These are phyloP conservation scores for Cryptosporidium felis DNA, from an alignment of 169 alveolate species.

Conservation along the genomic window DNA sequence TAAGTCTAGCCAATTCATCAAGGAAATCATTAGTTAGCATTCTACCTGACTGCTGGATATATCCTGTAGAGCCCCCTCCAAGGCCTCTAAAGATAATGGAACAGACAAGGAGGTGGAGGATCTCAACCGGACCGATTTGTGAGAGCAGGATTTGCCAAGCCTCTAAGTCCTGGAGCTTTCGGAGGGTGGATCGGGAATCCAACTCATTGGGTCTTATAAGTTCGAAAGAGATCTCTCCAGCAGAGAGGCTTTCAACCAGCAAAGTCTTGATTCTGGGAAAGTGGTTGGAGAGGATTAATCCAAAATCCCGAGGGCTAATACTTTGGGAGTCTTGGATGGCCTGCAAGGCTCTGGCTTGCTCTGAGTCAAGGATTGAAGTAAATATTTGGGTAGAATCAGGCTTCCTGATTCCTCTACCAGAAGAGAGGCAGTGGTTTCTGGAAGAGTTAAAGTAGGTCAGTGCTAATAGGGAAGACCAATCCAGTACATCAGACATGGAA, in stretches of 20 bases:
- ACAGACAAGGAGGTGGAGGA: slow-evolving; percentile 7
- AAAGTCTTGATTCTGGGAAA: slow-evolving; percentile 30
- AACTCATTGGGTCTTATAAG: not conserved
- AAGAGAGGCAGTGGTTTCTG: not conserved
- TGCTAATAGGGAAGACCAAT: slow-evolving; percentile 18
- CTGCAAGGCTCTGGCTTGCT: not conserved
- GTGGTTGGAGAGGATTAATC: not conserved
- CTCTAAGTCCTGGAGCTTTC: not conserved
- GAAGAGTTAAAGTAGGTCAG: not conserved
- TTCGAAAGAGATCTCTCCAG: not conserved
- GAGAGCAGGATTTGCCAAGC: slow-evolving; percentile 24
- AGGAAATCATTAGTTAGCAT: slow-evolving; percentile 50
- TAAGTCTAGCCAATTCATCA: slow-evolving; percentile 11
- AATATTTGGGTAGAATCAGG: not conserved
- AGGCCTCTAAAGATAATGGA: slow-evolving; percentile 8
- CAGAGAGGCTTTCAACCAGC: not conserved
- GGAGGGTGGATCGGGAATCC: not conserved
- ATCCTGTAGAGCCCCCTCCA: not conserved
- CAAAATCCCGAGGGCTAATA: not conserved
- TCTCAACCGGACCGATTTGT: slow-evolving; percentile 39
- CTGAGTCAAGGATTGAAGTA: not conserved
- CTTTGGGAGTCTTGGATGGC: not conserved
- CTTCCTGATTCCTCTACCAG: not conserved
- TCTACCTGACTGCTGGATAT: slow-evolving; percentile 59
- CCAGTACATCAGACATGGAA: not conserved